These are phyloP conservation scores for Cryptosporidium ubiquitum DNA, from an alignment of 169 alveolate genomes.

Conservation along the genomic window DNA sequence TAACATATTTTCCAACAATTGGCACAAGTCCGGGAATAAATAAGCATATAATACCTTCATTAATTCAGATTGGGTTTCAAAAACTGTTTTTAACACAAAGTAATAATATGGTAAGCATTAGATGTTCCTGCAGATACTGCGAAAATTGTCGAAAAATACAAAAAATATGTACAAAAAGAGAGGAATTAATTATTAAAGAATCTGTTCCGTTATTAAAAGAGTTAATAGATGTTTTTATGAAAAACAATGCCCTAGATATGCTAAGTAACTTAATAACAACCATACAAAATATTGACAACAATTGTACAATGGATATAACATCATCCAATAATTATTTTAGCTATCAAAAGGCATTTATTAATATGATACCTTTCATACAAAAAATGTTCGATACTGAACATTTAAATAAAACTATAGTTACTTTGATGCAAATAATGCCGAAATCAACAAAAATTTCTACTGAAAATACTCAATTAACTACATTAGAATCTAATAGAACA, in stretches of 20 bases:
- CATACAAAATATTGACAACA: slow-evolving; percentile 33
- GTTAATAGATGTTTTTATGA: slow-evolving; percentile 17
- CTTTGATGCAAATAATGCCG: slow-evolving; percentile 53
- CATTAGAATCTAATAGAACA: not conserved
- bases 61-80: slow-evolving; percentile 56
- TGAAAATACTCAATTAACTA: not conserved
- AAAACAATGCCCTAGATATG: slow-evolving; percentile 33
- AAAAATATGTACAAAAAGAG: slow-evolving; percentile 49
- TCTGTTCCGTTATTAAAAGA: slow-evolving; percentile 24
- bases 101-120: slow-evolving; percentile 8
- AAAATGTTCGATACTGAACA: slow-evolving; percentile 34
- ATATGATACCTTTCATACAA: slow-evolving; percentile 15
- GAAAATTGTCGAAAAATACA: slow-evolving; percentile 67
- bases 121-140: slow-evolving; percentile 64
- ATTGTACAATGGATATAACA: not conserved
- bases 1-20: slow-evolving; percentile 50
- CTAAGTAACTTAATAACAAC: slow-evolving; percentile 4
- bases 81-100: slow-evolving; percentile 44
- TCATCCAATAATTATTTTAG: slow-evolving; percentile 10
- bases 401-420: slow-evolving; percentile 10
- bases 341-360: slow-evolving; percentile 22
- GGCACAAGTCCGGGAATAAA: slow-evolving; percentile 59
- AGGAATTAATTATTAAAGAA: slow-evolving; percentile 48
- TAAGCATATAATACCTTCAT: slow-evolving; percentile 28
- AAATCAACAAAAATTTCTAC: slow-evolving; percentile 2